Percentiles rank a stretch among this genome's conserved stretches.
Evolutionary conservation across 1,139 yeast species (phyloP).

Genomic region (Yamadazyma blattariae): DNA sequence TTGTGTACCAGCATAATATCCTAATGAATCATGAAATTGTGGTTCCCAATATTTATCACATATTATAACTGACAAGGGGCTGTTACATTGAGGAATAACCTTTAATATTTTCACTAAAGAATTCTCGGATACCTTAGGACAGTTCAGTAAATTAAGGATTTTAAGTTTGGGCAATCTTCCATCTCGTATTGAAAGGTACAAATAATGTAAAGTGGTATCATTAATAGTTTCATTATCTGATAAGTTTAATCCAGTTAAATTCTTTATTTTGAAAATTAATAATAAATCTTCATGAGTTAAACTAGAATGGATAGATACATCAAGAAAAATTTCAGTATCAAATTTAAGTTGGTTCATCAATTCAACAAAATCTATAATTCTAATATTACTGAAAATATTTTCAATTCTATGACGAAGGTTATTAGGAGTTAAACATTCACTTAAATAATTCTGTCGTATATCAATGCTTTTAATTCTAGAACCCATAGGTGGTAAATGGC

Average conservation of each 20-base stretch:
- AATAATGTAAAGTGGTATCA: conserved; percentile 28
- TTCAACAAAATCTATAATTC: conserved; percentile 18
- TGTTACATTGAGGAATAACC: conserved; percentile 7
- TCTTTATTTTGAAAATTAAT: conserved; percentile 26
- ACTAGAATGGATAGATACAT: conserved; percentile 7
- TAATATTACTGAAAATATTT: conserved; percentile 29
- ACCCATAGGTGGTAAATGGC: conserved; percentile 20
- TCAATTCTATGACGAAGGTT: conserved; percentile 27
- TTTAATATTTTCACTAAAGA: conserved; percentile 18
- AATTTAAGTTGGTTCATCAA: conserved; percentile 15
- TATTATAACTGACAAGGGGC: conserved; percentile 21
- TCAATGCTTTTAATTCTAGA: conserved; percentile 2
- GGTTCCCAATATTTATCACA: conserved; percentile 10
- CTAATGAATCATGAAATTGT: conserved; percentile 7
- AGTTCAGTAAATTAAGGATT: conserved; percentile 23
- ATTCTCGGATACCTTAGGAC: conserved; percentile 21
- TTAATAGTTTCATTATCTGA: conserved; percentile 27
- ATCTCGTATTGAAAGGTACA: conserved; percentile 22
- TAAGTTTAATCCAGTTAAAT: conserved; percentile 31
- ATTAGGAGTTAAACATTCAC: conserved; percentile 9
- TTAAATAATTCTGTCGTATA: conserved; percentile 8
- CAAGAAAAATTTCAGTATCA: conserved; percentile 7
- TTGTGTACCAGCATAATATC: background rate
- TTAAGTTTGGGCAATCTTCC: conserved; percentile 23
- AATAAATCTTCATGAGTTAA: conserved; percentile 22